Conservation (phyloP, 2,329 filamentous ascomycete genomes). For the Aspergillus fructus region DNA sequence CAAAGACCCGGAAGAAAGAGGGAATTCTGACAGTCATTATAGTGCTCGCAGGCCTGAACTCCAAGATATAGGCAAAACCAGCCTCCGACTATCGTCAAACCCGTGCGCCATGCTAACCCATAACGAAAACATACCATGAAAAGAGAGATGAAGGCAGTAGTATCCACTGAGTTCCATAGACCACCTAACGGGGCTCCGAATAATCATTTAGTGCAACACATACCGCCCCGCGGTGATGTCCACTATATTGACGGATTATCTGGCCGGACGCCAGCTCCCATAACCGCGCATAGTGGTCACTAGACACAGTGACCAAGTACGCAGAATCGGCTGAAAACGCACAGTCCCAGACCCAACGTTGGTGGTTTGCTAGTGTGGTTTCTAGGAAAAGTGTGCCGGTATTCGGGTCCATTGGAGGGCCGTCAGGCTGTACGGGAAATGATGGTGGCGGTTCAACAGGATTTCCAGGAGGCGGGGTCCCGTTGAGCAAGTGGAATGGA, state of each 20-base stretch:
- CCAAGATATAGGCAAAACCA: constrained; percentile 12
- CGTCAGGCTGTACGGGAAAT: constrained; percentile 38
- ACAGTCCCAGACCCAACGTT: constrained; percentile 97
- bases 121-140: constrained; percentile 14
- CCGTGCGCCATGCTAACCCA: constrained; percentile 27
- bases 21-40: not conserved
- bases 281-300: constrained; percentile 85
- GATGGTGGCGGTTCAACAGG: constrained; percentile 30
- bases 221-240: constrained; percentile 86
- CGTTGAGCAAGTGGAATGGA: constrained; percentile 28
- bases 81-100: constrained; percentile 8
- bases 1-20: not conserved
- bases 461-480: constrained; percentile 24
- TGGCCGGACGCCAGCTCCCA: constrained; percentile 86
- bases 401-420: constrained; percentile 42
- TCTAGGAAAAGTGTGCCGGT: constrained; percentile 69
- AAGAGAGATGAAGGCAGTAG: not conserved
- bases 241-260: constrained; percentile 93
- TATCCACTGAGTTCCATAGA: no score
- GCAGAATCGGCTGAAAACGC: constrained; percentile 92
- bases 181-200: constrained; percentile 43
- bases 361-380: constrained; percentile 83
- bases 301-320: constrained; percentile 89
- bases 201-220: constrained; percentile 93
- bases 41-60: constrained; percentile 11